Evolutionary conservation across 192 early-diverging fungal genomes (phyloP), one percentile per base, ranked within the genome.

Genomic region (Coemansia sp.): DNA sequence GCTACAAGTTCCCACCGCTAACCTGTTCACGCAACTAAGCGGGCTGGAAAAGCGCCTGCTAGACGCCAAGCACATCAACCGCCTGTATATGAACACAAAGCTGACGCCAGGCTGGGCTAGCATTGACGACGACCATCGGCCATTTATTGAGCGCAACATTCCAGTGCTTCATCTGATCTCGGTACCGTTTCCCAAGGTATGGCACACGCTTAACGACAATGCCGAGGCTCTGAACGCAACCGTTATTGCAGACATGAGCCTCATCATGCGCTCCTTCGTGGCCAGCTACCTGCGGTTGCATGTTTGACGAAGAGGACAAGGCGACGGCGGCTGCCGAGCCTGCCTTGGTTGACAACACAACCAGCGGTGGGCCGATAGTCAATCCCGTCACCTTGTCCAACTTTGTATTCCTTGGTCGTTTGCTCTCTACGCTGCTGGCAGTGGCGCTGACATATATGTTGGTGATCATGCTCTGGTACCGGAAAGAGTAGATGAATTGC

Each of bases 161-260:
- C 89, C 92, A 2, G 84, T 94, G 43, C 79, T 95, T 18, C 96
- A 98, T 65, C 54, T 92, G 25, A 98, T 98, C 51, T 84, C 95
- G 5, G 57, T 65, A 18, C 90, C 89, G 14, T 98, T 98, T 71
- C 95, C 96, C 14, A 45, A 44, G 19, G 89, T 88, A 1, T 98
- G 96, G 96, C 96, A 98, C 61, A 93, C 63, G 0, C 40, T 81
- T 2, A 33, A 77, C 56, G 96, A 98, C 69, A 84, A 93, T 61
- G 88, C 84, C 11, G 69, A 81, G 19, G 87, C 85, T 8, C 71
- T 97, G 5, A 83, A 87, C 49, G 60, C 72, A 6, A 71, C 75
- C 12, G 81, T 82, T 5, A 83, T 92, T 5, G 69, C 82, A n/a
- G 92, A 94, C 60, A 84, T 91, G 68, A 85, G 87, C 29, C 64